phyloP scores from a whole-genome alignment of 2,329 filamentous ascomycete species.

The Penicillium capsulatum region DNA sequence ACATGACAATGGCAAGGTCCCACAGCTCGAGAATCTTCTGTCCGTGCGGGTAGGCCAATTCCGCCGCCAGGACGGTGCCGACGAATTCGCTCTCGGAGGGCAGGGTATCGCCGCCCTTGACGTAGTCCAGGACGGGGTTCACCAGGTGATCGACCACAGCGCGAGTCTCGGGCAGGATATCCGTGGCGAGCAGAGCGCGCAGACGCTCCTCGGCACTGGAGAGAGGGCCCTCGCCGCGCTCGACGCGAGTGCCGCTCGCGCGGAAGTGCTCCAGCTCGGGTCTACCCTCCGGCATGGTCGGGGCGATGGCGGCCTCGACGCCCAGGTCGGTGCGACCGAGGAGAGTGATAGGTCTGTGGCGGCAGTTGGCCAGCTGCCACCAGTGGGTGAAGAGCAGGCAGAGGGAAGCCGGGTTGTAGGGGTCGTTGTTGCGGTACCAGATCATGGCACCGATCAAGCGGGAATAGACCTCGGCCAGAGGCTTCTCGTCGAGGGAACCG shows the following conservation, averaged over 20 bases:
- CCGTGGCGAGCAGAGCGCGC: slow-evolving; percentile 3
- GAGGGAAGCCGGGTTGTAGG: slow-evolving; percentile 14
- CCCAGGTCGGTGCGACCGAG: slow-evolving; percentile 13
- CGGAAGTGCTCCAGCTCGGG: slow-evolving; percentile 13
- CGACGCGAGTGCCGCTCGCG: slow-evolving; percentile 7
- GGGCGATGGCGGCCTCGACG: slow-evolving; percentile 6
- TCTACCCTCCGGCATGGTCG: slow-evolving; percentile 8
- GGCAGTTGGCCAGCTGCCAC: slow-evolving; percentile 16
- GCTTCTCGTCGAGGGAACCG: slow-evolving; percentile 10
- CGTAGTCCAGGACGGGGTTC: slow-evolving; percentile 9
- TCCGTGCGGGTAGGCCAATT: slow-evolving; percentile 10
- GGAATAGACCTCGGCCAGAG: slow-evolving; percentile 9
- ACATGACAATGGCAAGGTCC: slow-evolving; percentile 16
- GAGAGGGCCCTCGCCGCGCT: slow-evolving; percentile 8
- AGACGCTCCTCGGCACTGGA: slow-evolving; percentile 10
- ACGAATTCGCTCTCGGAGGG: slow-evolving; percentile 11
- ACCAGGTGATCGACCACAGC: slow-evolving; percentile 9
- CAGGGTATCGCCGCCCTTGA: slow-evolving; percentile 9
- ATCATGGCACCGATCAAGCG: slow-evolving; percentile 12
- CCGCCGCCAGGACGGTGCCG: slow-evolving; percentile 7
- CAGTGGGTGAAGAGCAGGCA: slow-evolving; percentile 13
- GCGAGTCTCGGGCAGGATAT: slow-evolving; percentile 7
- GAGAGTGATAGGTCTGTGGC: slow-evolving; percentile 9
- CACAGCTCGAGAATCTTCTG: slow-evolving; percentile 14
- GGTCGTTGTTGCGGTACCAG: slow-evolving; percentile 16